Base-by-base conservation (phyloP, 768 basidiomycete species). In the Tricholoma hemisulphureum region DNA sequence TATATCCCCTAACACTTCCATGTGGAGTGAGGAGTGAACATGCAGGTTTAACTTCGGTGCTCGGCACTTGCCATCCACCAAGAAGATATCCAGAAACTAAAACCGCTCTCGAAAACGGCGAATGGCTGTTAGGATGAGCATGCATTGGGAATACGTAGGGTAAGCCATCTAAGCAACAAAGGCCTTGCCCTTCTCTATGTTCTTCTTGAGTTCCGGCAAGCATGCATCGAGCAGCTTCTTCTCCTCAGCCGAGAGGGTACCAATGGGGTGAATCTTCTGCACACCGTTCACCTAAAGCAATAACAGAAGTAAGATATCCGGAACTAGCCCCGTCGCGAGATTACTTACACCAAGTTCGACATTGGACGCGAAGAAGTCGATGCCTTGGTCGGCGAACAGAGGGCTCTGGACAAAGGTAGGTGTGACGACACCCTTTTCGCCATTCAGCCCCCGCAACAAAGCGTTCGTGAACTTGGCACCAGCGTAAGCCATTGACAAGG, bases 401-500 rank as follows among this genome's bases (percentile, higher is more conserved):
- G 88, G 86, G 74, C 91, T 94, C 82, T 91, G 86, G 72, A 98
- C 91, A 75, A 91, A 92, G 54, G 93, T 87, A 64, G 92, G 91
- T 4, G 84, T 86, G 60, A 93, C 71, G 58, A 96, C 86, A 58
- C 88, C 90, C 77, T 89, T 91, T 77, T 95, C 93, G 67, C 94
- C 94, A 64, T 85, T 89, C 71, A 93, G 70, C 26, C 94, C 96
- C 43, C 86, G 83, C 67, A 98, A 83, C 64, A 98, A 79, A 51
- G 88, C 81, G 69, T 82, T 78, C 58, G 93, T 83, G 76, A 98
- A 98, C 75, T 91, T 89, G 68, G 93, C 92, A 66, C 95, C 96
- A 46, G 96, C 91, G 66, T 88, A 93, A 2, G 93, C 94, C 95
- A 97, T 97, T 31, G 91, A 93, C 58, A 96, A 87, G 23, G 94